Percentiles rank a stretch among this genome's conserved stretches.
Evolutionary conservation across 2,329 filamentous ascomycete species (phyloP).

Genomic region (Kalaharituber pfeilii): DNA sequence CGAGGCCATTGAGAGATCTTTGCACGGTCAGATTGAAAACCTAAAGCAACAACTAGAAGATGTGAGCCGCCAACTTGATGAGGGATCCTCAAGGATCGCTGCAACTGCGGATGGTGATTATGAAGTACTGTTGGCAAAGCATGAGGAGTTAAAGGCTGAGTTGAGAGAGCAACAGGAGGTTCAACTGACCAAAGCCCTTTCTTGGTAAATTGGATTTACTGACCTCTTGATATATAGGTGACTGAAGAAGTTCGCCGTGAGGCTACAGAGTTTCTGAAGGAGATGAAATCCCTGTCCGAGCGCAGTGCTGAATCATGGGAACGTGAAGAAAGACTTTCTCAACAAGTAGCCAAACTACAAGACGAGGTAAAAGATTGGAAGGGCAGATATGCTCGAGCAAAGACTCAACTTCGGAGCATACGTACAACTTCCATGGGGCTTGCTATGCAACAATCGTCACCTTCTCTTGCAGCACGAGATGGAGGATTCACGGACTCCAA

Average conservation of each 20-base stretch:
- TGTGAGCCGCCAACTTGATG: conserved; percentile 44
- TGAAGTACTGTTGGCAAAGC: conserved; percentile 37
- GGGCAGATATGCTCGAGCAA: conserved; percentile 68
- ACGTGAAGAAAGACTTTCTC: conserved; percentile 60
- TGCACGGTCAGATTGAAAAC: conserved; percentile 47
- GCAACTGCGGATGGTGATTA: conserved; percentile 21
- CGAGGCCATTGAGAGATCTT: conserved; percentile 41
- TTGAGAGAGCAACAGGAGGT: conserved; percentile 53
- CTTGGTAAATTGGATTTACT: background rate
- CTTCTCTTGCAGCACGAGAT: conserved; percentile 41
- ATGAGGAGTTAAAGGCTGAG: conserved; percentile 48
- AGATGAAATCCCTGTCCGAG: conserved; percentile 76
- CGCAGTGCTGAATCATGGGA: conserved; percentile 64
- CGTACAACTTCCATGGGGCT: conserved; percentile 66
- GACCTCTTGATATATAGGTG: conserved; percentile 33
- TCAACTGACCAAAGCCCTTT: too few relatives aligned
- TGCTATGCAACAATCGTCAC: conserved; percentile 30
- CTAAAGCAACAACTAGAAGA: conserved; percentile 25
- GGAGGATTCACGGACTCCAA: conserved; percentile 53
- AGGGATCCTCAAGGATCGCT: conserved; percentile 57
- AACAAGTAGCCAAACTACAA: conserved; percentile 59
- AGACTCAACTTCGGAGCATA: conserved; percentile 68
- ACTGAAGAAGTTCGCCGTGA: conserved; percentile 77
- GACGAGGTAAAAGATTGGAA: conserved; percentile 79
- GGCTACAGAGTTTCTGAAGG: conserved; percentile 63